Evolutionary conservation across 2,329 filamentous ascomycete genomes (phyloP).

Genomic region (Neophaeococcomyces aloes): DNA sequence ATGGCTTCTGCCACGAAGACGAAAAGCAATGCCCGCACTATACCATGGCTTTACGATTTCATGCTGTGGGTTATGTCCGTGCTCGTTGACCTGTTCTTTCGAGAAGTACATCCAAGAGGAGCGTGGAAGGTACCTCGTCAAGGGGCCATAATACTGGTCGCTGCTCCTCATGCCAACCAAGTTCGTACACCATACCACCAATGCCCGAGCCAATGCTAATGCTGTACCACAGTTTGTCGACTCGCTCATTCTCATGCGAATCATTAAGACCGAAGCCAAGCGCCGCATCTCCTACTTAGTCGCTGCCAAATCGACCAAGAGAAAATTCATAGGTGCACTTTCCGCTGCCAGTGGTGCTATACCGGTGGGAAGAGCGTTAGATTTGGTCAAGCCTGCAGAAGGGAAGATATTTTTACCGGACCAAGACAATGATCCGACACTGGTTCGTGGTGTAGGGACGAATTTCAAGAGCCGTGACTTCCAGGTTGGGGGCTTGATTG

Average conservation of each 20-base stretch:
- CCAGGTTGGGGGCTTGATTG: constrained; percentile 70
- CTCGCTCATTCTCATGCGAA: constrained; percentile 83
- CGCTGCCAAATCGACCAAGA: constrained; percentile 87
- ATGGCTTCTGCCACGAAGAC: constrained; percentile 18
- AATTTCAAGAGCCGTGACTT: constrained; percentile 65
- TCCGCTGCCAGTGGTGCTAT: constrained; percentile 79
- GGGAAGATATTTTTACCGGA: constrained; percentile 85
- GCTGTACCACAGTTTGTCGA: constrained; percentile 67
- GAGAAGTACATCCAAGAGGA: constrained; percentile 87
- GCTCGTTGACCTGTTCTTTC: constrained; percentile 91
- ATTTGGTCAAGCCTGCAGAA: constrained; percentile 66
- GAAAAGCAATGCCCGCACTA: constrained; percentile 33
- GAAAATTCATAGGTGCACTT: constrained; percentile 77
- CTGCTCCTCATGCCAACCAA: constrained; percentile 93
- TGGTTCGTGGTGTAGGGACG: constrained; percentile 69
- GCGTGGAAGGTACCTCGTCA: constrained; percentile 87
- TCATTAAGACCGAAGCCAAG: constrained; percentile 73
- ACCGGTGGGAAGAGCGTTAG: constrained; percentile 85
- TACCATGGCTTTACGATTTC: constrained; percentile 41
- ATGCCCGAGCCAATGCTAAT: constrained; percentile 9
- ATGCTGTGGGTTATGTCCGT: constrained; percentile 46
- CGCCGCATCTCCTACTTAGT: constrained; percentile 87
- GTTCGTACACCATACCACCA: constrained; percentile 35
- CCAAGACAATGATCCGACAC: constrained; percentile 69
- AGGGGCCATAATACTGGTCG: constrained; percentile 88